Evolutionary conservation across 2,329 filamentous ascomycete genomes (phyloP).

Genomic region (Cercospora sp.): DNA sequence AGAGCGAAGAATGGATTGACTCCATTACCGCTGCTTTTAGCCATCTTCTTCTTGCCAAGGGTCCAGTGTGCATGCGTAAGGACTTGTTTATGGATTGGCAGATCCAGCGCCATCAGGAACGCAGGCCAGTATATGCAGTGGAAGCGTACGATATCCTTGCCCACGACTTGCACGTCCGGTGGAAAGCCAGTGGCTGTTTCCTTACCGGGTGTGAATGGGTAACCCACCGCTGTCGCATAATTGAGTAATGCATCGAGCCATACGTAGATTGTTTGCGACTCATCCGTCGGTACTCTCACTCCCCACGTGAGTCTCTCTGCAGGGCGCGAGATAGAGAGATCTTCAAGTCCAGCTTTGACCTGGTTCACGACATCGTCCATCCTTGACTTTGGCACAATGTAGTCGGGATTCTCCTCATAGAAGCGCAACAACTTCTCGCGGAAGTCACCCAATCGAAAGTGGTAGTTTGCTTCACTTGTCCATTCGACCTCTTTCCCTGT

Average conservation of each 20-base stretch:
- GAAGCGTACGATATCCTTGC: conserved; percentile 95
- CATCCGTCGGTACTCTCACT: conserved; percentile 81
- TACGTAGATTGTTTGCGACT: conserved; percentile 89
- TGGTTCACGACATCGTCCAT: conserved; percentile 78
- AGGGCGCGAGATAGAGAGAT: conserved; percentile 87
- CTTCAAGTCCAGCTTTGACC: conserved; percentile 75
- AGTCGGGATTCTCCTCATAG: conserved; percentile 74
- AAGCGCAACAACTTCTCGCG: conserved; percentile 75
- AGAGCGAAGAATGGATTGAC: conserved; percentile 93
- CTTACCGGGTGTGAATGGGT: conserved; percentile 71
- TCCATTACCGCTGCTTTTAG: conserved; percentile 91
- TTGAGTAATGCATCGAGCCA: conserved; percentile 97
- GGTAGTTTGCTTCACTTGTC: conserved; percentile 90
- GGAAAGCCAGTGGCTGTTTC: conserved; percentile 74
- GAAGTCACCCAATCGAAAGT: conserved; percentile 86
- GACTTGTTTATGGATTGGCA: conserved; percentile 76
- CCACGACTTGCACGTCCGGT: conserved; percentile 86
- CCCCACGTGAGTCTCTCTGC: conserved; percentile 79
- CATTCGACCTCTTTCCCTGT: conserved; percentile 93
- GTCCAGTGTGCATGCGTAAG: conserved; percentile 96
- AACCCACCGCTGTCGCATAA: conserved; percentile 85
- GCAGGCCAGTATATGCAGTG: conserved; percentile 99
- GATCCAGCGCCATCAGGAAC: conserved; percentile 81
- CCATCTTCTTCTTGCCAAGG: conserved; percentile 89
- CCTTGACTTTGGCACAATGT: conserved; percentile 70